These are phyloP conservation scores for Leishmania lainsoni DNA, from an alignment of 208 protist species.

Conservation along the genomic window DNA sequence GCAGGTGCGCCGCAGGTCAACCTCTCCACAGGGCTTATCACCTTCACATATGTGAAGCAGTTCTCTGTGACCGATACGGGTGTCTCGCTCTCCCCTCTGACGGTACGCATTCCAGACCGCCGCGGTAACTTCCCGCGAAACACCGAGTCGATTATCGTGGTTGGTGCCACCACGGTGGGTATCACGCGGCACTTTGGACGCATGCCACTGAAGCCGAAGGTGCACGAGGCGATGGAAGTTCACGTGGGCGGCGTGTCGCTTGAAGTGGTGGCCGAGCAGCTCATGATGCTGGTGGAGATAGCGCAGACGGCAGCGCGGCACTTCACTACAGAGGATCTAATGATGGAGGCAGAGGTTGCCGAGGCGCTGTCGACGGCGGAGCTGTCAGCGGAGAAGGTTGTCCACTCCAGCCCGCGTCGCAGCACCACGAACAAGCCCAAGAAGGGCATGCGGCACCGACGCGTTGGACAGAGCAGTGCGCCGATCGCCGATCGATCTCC, in stretches of 20 bases:
- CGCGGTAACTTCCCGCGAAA: constrained; percentile 21
- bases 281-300: constrained; percentile 52
- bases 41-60: constrained; percentile 75
- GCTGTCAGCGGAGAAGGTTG: constrained; percentile 57
- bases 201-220: constrained; percentile 66
- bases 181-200: constrained; percentile 76
- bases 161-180: constrained; percentile 56
- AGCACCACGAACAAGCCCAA: constrained; percentile 11
- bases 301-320: constrained; percentile 46
- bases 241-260: constrained; percentile 57
- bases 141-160: constrained; percentile 39
- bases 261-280: constrained; percentile 56
- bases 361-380: constrained; percentile 58
- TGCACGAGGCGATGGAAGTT: constrained; percentile 71
- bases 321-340: constrained; percentile 55
- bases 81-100: constrained; percentile 64
- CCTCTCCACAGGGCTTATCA: constrained; percentile 50
- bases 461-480: constrained; percentile 2
- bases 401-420: constrained; percentile 23
- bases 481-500: not conserved
- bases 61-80: constrained; percentile 57
- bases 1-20: constrained; percentile 35
- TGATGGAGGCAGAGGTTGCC: constrained; percentile 56
- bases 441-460: constrained; percentile 13
- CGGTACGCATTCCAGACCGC: constrained; percentile 37